A percentile compares a stretch with the other conserved stretches of the same genome.
These are phyloP conservation scores for Geum urbanum DNA, from an alignment of 306 rosid genomes.

Conservation along the genomic window DNA sequence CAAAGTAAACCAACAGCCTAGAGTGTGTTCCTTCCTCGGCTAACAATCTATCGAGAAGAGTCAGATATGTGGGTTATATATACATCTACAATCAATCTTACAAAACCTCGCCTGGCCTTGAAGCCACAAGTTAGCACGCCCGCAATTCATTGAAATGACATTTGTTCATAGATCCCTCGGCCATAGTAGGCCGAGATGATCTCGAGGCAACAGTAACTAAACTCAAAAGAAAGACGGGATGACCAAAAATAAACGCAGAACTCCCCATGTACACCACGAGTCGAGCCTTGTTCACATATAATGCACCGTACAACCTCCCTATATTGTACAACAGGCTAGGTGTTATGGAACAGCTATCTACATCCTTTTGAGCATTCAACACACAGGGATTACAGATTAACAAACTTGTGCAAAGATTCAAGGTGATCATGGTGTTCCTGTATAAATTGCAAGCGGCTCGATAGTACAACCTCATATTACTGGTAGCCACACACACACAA, in stretches of 20 bases:
- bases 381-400: slow-evolving; percentile 1
- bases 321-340: slow-evolving; percentile 7
- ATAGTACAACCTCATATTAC: background rate
- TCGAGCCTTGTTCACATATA: background rate
- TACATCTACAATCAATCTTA: no score
- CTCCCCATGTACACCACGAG: background rate
- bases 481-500: background rate
- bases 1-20: no score
- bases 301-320: slow-evolving; percentile 9
- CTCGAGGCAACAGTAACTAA: background rate
- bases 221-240: no score
- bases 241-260: no score
- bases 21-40: no score
- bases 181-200: no score
- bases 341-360: slow-evolving; percentile 39
- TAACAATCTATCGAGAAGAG: no score
- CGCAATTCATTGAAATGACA: no score
- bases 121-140: no score
- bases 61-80: no score
- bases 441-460: slow-evolving; percentile 1
- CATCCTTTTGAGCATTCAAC: slow-evolving; percentile 19
- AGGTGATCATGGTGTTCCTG: slow-evolving; percentile 2
- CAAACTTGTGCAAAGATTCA: slow-evolving; percentile 5
- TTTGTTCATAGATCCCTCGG: no score
- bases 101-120: no score